Conservation (phyloP, 2,329 filamentous ascomycete species). For the Dactylonectria macrodidyma region DNA sequence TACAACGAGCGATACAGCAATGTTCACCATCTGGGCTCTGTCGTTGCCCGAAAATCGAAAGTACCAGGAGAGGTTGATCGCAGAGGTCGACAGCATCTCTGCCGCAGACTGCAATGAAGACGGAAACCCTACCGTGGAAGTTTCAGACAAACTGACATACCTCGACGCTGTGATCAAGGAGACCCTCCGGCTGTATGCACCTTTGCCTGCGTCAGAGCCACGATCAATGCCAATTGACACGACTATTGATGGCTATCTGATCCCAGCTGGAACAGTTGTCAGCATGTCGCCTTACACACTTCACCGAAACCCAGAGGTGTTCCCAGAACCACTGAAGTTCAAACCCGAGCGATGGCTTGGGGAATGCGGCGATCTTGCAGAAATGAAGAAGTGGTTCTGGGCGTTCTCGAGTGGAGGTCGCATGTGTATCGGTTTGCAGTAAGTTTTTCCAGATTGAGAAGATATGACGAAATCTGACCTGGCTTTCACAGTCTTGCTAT, state of each 20-base stretch:
- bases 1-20: conserved; percentile 66
- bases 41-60: conserved; percentile 58
- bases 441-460: conserved; percentile 17
- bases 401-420: conserved; percentile 43
- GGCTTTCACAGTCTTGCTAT: conserved; percentile 34
- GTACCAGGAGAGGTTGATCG: conserved; percentile 61
- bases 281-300: conserved; percentile 47
- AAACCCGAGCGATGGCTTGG: conserved; percentile 49
- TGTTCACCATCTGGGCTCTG: conserved; percentile 65
- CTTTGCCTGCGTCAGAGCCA: conserved; percentile 66
- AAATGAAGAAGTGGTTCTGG: conserved; percentile 46
- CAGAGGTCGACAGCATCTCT: conserved; percentile 56
- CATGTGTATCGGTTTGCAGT: conserved; percentile 47
- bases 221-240: conserved; percentile 50
- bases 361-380: conserved; percentile 16
- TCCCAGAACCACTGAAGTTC: conserved; percentile 42
- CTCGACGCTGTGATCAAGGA: conserved; percentile 66
- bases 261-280: conserved; percentile 45
- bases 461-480: neutral
- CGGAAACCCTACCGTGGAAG: conserved; percentile 52
- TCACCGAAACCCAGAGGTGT: conserved; percentile 45
- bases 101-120: conserved; percentile 36
- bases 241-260: conserved; percentile 41
- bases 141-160: conserved; percentile 57
- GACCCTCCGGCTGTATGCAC: conserved; percentile 64